Evolutionary conservation across 2,329 filamentous ascomycete species (phyloP).

Genomic region (Colletotrichum simmondsii): DNA sequence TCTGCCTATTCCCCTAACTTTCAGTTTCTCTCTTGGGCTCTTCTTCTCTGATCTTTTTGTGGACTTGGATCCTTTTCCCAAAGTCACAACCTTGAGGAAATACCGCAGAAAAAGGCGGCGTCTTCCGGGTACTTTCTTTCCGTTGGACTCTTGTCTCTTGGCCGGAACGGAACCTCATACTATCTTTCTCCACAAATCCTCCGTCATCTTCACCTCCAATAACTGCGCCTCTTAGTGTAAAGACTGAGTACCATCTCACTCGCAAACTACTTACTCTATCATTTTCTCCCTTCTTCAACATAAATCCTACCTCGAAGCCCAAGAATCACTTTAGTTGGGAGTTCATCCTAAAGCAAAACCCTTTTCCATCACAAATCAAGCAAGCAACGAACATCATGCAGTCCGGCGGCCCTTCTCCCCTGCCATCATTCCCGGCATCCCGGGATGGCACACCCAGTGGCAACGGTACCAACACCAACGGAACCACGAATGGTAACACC

Average conservation of each 20-base stretch:
- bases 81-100: neutral
- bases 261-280: neutral
- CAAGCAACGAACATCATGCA: conserved; percentile 45
- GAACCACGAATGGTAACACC: conserved; percentile 34
- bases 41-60: neutral
- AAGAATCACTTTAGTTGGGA: neutral
- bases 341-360: neutral
- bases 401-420: conserved; percentile 52
- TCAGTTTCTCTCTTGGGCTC: conserved; percentile 16
- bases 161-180: neutral
- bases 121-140: neutral
- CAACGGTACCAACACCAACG: conserved; percentile 37
- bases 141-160: conserved; percentile 20
- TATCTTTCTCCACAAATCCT: conserved; percentile 26
- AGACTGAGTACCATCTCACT: conserved; percentile 8
- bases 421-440: conserved; percentile 44
- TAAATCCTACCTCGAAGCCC: neutral
- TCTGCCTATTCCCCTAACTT: conserved; percentile 4
- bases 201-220: conserved; percentile 26
- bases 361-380: neutral
- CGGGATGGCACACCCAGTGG: conserved; percentile 42
- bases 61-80: neutral
- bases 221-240: conserved; percentile 1
- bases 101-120: neutral
- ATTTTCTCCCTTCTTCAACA: neutral